Percentiles rank a stretch among this genome's conserved stretches.
Conservation (phyloP, 1,284 basidiomycete species). For the Puccinia brachypodii region DNA sequence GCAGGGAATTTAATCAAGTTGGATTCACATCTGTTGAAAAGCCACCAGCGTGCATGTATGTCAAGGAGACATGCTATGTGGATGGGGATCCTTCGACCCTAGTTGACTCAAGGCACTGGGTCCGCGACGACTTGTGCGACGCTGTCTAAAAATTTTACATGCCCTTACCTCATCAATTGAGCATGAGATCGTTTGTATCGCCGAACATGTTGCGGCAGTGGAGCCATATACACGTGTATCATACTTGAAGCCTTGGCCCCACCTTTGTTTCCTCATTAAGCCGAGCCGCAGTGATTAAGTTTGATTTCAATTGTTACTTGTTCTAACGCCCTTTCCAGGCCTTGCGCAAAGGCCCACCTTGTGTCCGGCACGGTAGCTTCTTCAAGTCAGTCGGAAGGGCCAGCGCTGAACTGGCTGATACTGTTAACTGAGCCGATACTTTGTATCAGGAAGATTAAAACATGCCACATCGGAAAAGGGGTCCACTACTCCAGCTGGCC, state of each 20-base stretch:
- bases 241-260: constrained; percentile 12
- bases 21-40: background rate
- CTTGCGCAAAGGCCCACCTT: constrained; percentile 12
- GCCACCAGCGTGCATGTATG: background rate
- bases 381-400: constrained; percentile 21
- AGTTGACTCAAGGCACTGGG: background rate
- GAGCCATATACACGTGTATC: background rate
- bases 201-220: constrained; percentile 12
- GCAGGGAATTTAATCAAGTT: background rate
- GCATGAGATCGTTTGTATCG: constrained; percentile 13
- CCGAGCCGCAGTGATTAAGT: constrained; percentile 27
- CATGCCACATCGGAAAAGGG: constrained; percentile 20
- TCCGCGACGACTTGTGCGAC: background rate
- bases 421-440: constrained; percentile 16
- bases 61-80: background rate
- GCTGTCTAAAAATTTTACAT: background rate
- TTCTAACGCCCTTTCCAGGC: constrained; percentile 22
- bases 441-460: constrained; percentile 28
- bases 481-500: background rate
- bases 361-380: constrained; percentile 7
- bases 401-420: constrained; percentile 2
- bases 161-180: background rate
- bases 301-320: constrained; percentile 25
- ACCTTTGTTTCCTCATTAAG: constrained; percentile 18
- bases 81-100: background rate